Evolutionary conservation across 345 rosid genomes (phyloP), one percentile per base, ranked within the genome.

Genomic region (Eucalyptus curtisii): DNA sequence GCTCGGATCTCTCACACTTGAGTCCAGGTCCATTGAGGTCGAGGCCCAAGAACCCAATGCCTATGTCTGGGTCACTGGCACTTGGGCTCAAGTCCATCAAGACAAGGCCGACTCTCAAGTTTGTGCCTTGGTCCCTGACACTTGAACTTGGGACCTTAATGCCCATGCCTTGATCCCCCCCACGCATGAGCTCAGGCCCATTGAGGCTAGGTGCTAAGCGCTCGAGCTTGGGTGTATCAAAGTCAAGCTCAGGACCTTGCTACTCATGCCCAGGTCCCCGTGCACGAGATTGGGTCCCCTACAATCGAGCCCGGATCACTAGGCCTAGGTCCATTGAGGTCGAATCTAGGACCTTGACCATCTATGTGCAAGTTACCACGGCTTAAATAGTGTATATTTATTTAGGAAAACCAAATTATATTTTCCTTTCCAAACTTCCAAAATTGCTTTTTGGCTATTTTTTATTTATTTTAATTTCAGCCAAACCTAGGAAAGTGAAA

Each of bases 201-300:
- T 55, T 2, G 3, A 55, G 61, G 61, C 61, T 24, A 10, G 27
- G 30, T 55, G 61, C 12, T 55, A 24, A 55, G 30, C 13, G 1
- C 61, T 55, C 0, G 12, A 55, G 30, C 61, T 9, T 4, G 61
- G 30, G 61, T 10, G 30, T 24, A 55, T 55, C 12, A 24, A 55
- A 55, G 61, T 22, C 27, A 24, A 24, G 61, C 61, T 5, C 0
- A 0, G 0, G 30, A 55, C 61, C 13, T 24, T 55, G 0, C 1
- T 55, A 5, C 6, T 24, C 13, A 55, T 55, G 61, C 27, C 61
- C 12, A 22, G 10, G 20, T 55, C 61, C 61, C 3, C 6, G 1
- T 0, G 6, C 30, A 22, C 2, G 30, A 24, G 61, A 55, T 55
- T 55, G 30, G 61, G 27, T 55, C 61, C 12, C 27, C 30, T 55